Base-by-base conservation (phyloP, 2,329 filamentous ascomycete genomes). In the Penicillium frequentans region DNA sequence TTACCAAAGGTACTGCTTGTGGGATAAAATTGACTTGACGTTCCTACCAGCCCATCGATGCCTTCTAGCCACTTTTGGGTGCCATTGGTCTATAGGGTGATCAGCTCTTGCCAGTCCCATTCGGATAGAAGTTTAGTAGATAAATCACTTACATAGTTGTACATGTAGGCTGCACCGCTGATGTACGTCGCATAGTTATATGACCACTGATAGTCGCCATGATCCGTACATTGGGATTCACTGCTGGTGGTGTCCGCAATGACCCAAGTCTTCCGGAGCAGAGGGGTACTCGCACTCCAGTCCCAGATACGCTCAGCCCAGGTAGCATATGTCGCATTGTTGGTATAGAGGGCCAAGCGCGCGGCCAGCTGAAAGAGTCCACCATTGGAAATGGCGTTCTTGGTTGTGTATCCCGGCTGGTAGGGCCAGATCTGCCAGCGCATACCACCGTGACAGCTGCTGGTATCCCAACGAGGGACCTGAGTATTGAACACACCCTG, bases 401-500 rank as follows among this genome's bases (percentile, higher is more conserved):
- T 85, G 64, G 83, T 85, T 52, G 75, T 74, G 64, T 80, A 86
- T 5, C 90, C 90, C 55, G 81, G 84, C 76, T 92, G 92, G 76
- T 87, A 90, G 13, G 84, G 81, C 76, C 88, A 93, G 59, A 96
- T 89, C 76, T 96, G 91, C 92, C 92, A 96, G 61, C 89, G 85
- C 64, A 96, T 75, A 16, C 91, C 91, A 57, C 91, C 91, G 54
- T 77, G 79, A 73, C 91, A 96, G 3, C 77, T 80, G 0, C 76
- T 70, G 7, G 76, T 79, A 64, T 95, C 88, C 88, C 90, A 93
- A 29, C 90, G 84, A 7, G 76, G 76, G 3, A 85, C 84, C 69
- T 91, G 91, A 49, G 88, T 86, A 76, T 95, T 91, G 74, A 93
- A 96, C 10, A 92, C 89, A 23, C 87, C 89, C 73, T 91, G 89